Base-by-base conservation (phyloP, 139 green algal genomes). In the Astrephomene gubernaculifera region DNA sequence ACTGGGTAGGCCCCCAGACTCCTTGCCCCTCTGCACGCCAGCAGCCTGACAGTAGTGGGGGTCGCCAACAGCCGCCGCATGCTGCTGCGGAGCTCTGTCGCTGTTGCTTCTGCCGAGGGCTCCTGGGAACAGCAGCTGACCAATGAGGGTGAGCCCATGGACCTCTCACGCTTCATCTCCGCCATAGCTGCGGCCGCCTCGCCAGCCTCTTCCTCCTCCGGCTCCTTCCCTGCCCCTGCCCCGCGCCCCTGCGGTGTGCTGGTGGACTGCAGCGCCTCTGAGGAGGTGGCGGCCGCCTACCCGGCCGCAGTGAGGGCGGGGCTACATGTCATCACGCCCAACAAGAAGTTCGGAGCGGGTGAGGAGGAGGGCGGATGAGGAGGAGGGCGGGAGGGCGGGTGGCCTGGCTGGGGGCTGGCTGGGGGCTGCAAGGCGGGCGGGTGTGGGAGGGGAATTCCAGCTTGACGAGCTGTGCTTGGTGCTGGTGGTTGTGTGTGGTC, bases 271-370 rank as follows among this genome's bases (percentile, higher is more conserved):
- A 98, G 95, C 3, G 97, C 97, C 36, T 94, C 84, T 14, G 96
- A 97, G 0, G 79, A 39, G 7, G 88, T 92, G 9, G 81, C 92
- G 2, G 63, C 81, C 27, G 44, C 87, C 41, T 98, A 98, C 87
- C 14, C 53, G 12, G 52, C 25, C 19, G 97, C 95, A 94, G 93
- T 98, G 90, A n/a, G 60, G 8, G 25, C 25, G 17, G 97, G 97
- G 35, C 89, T 96, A 53, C 94, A 98, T 87, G 87, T 98, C 60
- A 92, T 98, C 53, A 97, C 96, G 7, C 95, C 95, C 72, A 99
- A 99, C 93, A 99, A 99, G 91, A 99, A 98, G 91, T 89, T 98
- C 39, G 96, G 95, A 39, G 60, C 87, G 33, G 79, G 86, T 89
- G n/a, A 49, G 38, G 1, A 9, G 41, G 14, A 54, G 1, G 7